Conservation (phyloP, 2,329 filamentous ascomycete species). For the Sporothrix euskadiensis region DNA sequence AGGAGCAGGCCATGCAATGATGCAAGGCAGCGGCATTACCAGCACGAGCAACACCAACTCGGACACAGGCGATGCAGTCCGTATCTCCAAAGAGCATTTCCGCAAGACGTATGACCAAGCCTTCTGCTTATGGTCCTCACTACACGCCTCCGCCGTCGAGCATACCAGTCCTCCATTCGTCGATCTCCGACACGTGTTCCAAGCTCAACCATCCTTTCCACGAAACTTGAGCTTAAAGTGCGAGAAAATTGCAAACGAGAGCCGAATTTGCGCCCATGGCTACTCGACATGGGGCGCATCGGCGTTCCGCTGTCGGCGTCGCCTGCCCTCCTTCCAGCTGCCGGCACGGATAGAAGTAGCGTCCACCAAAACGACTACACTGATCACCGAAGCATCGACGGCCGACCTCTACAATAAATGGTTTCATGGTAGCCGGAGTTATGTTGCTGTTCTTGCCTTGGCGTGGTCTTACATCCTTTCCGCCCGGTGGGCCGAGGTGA, state of each 20-base stretch:
- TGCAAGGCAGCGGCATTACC: neutral
- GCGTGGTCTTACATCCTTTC: constrained; percentile 29
- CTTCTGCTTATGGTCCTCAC: constrained; percentile 17
- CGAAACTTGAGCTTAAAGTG: constrained; percentile 24
- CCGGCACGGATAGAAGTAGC: constrained; percentile 27
- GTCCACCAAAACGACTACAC: neutral
- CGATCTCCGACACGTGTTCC: constrained; percentile 20
- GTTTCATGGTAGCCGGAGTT: constrained; percentile 22
- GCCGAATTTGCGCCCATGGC: constrained; percentile 22
- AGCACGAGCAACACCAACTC: neutral
- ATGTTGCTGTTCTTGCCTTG: constrained; percentile 24
- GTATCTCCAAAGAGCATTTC: constrained; percentile 17
- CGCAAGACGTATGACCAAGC: constrained; percentile 11
- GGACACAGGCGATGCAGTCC: constrained; percentile 17
- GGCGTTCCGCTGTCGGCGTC: constrained; percentile 4
- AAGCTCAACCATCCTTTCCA: constrained; percentile 15
- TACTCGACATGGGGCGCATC: constrained; percentile 18
- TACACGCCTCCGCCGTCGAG: constrained; percentile 21
- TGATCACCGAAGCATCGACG: neutral
- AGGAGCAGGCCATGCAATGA: neutral
- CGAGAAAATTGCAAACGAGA: constrained; percentile 22
- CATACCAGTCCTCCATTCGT: constrained; percentile 31
- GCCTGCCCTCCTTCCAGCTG: constrained; percentile 22
- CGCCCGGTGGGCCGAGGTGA: constrained; percentile 26
- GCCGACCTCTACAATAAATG: constrained; percentile 17